phyloP scores from a whole-genome alignment of 208 protist genomes.

The Phytomonas francai region DNA sequence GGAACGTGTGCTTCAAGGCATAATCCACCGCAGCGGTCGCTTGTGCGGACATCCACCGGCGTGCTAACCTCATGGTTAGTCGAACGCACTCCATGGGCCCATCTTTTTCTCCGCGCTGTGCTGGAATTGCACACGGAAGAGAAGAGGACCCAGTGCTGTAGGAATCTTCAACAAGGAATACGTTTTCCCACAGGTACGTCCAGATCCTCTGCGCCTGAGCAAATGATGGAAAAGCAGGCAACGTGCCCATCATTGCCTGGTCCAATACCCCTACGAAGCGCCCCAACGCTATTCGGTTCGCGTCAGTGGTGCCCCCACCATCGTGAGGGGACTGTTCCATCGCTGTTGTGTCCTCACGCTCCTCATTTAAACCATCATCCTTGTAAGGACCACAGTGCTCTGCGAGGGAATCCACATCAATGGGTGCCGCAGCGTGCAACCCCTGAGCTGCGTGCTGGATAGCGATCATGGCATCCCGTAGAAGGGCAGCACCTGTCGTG shows the following conservation, averaged over 20 bases:
- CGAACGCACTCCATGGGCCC: not conserved
- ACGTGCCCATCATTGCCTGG: not conserved
- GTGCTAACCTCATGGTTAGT: not conserved
- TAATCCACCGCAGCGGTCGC: not conserved
- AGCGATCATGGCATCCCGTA: constrained; percentile 18
- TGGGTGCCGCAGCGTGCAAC: not conserved
- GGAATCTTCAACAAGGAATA: constrained; percentile 16
- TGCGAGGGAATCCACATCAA: constrained; percentile 17
- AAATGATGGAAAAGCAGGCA: constrained; percentile 9
- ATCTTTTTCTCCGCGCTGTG: not conserved
- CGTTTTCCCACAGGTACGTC: constrained; percentile 61
- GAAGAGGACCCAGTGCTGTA: not conserved
- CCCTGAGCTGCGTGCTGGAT: not conserved
- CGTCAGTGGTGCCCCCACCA: not conserved
- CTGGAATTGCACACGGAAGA: not conserved
- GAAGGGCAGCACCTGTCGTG: constrained; percentile 41
- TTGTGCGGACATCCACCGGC: not conserved
- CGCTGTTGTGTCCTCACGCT: constrained; percentile 8
- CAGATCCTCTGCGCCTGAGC: constrained; percentile 30
- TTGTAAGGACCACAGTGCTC: not conserved
- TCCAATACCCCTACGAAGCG: not conserved
- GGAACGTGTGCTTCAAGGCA: not conserved
- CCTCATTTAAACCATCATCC: constrained; percentile 6
- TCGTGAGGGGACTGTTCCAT: not conserved
- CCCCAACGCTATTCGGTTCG: not conserved